A percentile compares a stretch with the other conserved stretches of the same genome.
These are phyloP conservation scores for Melampsora larici-populina DNA, from an alignment of 1,284 basidiomycete species.

Conservation along the genomic window DNA sequence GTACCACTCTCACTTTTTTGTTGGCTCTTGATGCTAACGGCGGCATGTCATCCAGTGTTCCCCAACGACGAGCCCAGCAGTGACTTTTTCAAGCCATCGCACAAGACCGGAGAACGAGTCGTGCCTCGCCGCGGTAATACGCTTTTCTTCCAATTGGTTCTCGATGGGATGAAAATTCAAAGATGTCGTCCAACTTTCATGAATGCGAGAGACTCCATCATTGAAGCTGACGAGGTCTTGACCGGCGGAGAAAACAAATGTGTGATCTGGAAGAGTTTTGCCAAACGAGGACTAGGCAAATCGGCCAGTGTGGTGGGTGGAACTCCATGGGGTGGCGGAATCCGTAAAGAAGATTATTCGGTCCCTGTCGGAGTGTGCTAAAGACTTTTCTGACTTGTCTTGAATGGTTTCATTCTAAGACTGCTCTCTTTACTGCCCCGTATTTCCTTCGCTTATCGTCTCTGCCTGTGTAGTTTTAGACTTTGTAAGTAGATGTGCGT, in stretches of 20 bases:
- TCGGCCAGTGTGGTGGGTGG: slow-evolving; percentile 57
- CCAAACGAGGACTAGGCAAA: slow-evolving; percentile 66
- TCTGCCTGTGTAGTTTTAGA: not conserved
- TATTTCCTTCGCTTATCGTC: not conserved
- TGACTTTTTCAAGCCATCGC: slow-evolving; percentile 63
- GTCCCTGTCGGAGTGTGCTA: slow-evolving; percentile 51
- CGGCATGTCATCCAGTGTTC: slow-evolving; percentile 73
- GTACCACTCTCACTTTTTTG: slow-evolving; percentile 47
- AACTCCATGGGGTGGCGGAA: slow-evolving; percentile 93
- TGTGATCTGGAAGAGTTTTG: slow-evolving; percentile 81
- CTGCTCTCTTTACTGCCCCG: not conserved
- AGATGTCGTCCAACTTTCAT: slow-evolving; percentile 81
- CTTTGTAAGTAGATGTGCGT: too few relatives aligned
- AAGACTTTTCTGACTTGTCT: not conserved
- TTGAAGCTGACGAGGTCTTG: slow-evolving; percentile 80
- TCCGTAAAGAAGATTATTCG: slow-evolving; percentile 58
- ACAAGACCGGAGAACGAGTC: slow-evolving; percentile 59
- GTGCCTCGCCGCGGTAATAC: slow-evolving; percentile 91
- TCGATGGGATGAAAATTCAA: slow-evolving; percentile 91
- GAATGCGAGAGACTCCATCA: slow-evolving; percentile 84
- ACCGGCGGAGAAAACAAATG: slow-evolving; percentile 91
- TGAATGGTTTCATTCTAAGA: not conserved
- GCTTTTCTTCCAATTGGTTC: slow-evolving; percentile 75
- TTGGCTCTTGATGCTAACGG: slow-evolving; percentile 63
- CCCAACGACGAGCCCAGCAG: slow-evolving; percentile 62